Conservation (phyloP, 164 flowering plant species). For the Macadamia tetraphylla region DNA sequence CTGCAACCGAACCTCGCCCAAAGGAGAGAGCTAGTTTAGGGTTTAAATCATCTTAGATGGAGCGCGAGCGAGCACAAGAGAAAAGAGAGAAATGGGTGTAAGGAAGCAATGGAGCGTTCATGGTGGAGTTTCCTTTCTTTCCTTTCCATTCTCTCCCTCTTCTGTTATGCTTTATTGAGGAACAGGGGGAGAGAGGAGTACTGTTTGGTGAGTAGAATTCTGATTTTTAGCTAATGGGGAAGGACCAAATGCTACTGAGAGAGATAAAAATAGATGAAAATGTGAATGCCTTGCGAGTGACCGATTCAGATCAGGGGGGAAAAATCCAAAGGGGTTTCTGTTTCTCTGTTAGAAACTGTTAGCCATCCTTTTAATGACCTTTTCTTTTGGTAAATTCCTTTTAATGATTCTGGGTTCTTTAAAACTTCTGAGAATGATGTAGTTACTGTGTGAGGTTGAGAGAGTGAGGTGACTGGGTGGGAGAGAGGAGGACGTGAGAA, state of each 20-base stretch:
- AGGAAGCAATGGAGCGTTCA: constrained; percentile 46
- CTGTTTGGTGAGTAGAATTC: neutral
- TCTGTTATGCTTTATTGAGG: neutral
- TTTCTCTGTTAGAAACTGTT: too few relatives aligned
- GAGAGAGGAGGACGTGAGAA: too few relatives aligned
- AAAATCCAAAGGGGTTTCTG: neutral
- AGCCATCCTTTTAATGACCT: too few relatives aligned
- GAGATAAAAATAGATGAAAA: neutral
- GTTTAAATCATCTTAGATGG: too few relatives aligned
- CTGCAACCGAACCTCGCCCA: too few relatives aligned
- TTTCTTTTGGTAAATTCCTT: too few relatives aligned
- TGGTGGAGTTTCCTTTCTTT: constrained; percentile 12
- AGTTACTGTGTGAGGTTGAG: too few relatives aligned
- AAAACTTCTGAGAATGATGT: too few relatives aligned
- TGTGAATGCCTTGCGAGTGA: neutral
- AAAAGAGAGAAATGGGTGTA: constrained; percentile 21
- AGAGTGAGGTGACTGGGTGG: too few relatives aligned
- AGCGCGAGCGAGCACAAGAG: neutral
- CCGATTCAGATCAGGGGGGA: neutral
- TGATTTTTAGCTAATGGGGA: neutral
- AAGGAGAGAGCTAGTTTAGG: too few relatives aligned
- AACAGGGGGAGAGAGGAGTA: constrained; percentile 1
- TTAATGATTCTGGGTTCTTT: too few relatives aligned
- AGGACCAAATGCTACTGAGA: too few relatives aligned
- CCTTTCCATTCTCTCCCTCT: neutral